Conservation (phyloP, 2,329 filamentous ascomycete species). For the Pestalotiopsis sp. region DNA sequence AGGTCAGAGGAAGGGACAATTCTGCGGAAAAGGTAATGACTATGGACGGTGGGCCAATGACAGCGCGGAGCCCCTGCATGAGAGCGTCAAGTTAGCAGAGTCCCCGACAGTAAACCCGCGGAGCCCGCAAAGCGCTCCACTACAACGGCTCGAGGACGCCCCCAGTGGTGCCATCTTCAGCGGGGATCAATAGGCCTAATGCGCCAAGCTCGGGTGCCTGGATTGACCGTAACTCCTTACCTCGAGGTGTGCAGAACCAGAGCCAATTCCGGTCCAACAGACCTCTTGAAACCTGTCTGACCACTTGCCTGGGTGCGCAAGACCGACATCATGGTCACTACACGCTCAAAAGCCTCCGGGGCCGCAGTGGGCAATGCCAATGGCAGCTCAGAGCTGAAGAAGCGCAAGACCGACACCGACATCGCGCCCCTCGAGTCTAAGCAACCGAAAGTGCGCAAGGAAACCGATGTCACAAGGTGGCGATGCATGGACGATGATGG, state of each 20-base stretch:
- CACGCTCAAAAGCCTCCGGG: constrained; percentile 29
- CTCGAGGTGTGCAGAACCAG: neutral
- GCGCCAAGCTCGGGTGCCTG: neutral
- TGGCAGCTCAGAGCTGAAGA: constrained; percentile 32
- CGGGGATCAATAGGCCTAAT: neutral
- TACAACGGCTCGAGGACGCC: neutral
- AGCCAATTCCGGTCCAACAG: neutral
- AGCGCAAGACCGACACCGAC: constrained; percentile 44
- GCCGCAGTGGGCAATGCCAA: constrained; percentile 15
- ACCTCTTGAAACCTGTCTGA: neutral
- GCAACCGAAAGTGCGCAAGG: constrained; percentile 51
- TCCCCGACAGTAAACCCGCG: neutral
- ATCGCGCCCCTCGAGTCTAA: constrained; percentile 38
- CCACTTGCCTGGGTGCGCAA: neutral
- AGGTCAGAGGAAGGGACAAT: too few species aligned
- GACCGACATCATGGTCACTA: constrained; percentile 32
- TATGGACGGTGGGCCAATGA: too few species aligned
- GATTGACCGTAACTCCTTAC: neutral
- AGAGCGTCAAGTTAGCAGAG: neutral
- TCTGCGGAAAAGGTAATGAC: too few species aligned
- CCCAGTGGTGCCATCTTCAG: neutral
- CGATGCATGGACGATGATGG: constrained; percentile 81
- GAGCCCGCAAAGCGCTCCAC: neutral
- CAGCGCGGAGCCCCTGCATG: too few species aligned
- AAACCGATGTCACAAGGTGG: constrained; percentile 84